Percentiles rank a stretch among this genome's conserved stretches.
These are phyloP conservation scores for Ophiognomonia clavigignenti-juglandacearum DNA, from an alignment of 2,329 filamentous ascomycete genomes.

Conservation along the genomic window DNA sequence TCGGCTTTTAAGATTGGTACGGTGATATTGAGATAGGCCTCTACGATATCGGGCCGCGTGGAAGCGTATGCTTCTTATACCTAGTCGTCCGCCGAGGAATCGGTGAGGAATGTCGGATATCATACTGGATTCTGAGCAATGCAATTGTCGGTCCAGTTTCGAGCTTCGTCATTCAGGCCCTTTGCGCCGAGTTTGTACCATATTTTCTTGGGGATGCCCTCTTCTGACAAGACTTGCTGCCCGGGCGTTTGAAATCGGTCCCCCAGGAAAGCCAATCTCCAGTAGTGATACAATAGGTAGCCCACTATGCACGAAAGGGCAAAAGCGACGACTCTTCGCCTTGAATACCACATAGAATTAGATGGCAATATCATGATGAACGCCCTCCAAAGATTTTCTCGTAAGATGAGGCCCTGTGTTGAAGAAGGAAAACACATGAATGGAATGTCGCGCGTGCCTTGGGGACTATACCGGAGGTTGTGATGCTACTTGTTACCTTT, in stretches of 20 bases:
- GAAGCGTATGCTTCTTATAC: not conserved
- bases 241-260: not conserved
- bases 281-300: not conserved
- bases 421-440: not conserved
- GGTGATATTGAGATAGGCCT: not conserved
- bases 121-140: not conserved
- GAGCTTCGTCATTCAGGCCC: not conserved
- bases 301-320: not conserved
- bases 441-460: no score
- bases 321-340: not conserved
- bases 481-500: not conserved
- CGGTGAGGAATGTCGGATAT: not conserved
- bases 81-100: not conserved
- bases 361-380: not conserved
- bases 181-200: slow-evolving; percentile 2
- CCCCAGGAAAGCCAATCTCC: not conserved
- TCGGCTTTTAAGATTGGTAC: slow-evolving; percentile 13
- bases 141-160: slow-evolving; percentile 2
- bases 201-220: not conserved
- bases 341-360: not conserved
- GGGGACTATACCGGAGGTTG: not conserved
- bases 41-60: slow-evolving; percentile 1
- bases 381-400: not conserved
- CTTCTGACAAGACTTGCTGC: not conserved
- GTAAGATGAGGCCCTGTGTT: not conserved